Base-by-base conservation (phyloP, 805 yeast genomes). In the Wickerhamiella spandovensis region DNA sequence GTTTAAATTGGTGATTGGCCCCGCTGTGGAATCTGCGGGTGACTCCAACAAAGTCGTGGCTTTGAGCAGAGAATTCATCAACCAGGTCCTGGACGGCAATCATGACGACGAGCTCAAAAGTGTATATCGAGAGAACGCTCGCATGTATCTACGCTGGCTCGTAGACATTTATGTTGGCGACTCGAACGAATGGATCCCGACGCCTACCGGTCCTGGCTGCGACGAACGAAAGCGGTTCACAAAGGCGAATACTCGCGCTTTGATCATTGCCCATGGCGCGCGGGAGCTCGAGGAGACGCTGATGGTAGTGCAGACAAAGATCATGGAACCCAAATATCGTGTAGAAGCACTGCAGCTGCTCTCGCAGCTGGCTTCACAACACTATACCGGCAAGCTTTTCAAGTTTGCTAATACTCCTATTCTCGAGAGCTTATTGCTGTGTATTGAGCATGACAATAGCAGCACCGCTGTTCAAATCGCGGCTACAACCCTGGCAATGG, bases 11-110 rank as follows among this genome's bases (percentile, higher is more conserved):
- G 72, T 77, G 51, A 57, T 72, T 12, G 65, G 66, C 12, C 75
- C 77, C 0, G 79, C 82, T 0, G 65, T 79, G 3, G 81, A 80
- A 56, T 76, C 82, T 35, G 79, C 82, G 0, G 81, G 84, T 2
- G 67, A 64, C 48, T 71, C 68, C 49, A 56, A 69, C n/a, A 58
- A 58, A 7, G 65, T 74, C 1, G 72, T 67, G 1, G 52, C 54
- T 21, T 58, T 61, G 7, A 50, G 70, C n/a, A 55, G 64, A 13
- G 57, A 60, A 9, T 64, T 69, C 39, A 43, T 69, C 21, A 43
- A 53, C 30, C 53, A 58, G 13, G 57, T 68, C 12, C 52, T 65
- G 51, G 51, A 57, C 9, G 57, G 58, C 22, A 57, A 58, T 9
- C 51, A 51, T 22, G 62, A 57, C 37, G 44, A 54, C n/a, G 58